Evolutionary conservation across 495 filamentous ascomycete genomes (phyloP).

Genomic region (Tetracladium marchalianum): DNA sequence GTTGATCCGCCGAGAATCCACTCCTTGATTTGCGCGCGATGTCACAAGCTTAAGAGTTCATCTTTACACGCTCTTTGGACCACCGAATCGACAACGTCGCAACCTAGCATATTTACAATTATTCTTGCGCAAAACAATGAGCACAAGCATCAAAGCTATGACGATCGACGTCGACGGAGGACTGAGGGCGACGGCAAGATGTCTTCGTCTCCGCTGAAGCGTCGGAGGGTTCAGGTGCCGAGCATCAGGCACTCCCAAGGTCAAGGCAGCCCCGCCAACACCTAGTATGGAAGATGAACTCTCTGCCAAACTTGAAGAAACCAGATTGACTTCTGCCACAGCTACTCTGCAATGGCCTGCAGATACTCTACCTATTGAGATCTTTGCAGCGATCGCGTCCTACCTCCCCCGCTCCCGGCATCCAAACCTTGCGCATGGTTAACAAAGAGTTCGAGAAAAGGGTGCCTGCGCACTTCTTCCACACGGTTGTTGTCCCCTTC

Average conservation of each 20-base stretch:
- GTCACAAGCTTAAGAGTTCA: too few species aligned
- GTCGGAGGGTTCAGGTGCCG: neutral
- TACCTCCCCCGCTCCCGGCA: slow-evolving; percentile 36
- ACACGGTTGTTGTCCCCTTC: slow-evolving; percentile 43
- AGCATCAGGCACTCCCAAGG: slow-evolving; percentile 5
- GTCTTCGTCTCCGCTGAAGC: slow-evolving; percentile 9
- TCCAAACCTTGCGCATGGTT: slow-evolving; percentile 42
- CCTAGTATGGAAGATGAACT: neutral
- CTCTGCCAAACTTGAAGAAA: neutral
- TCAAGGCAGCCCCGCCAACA: neutral
- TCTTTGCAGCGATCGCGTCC: slow-evolving; percentile 34
- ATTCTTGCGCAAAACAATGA: too few species aligned
- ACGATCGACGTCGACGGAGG: too few species aligned
- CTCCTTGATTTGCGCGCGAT: too few species aligned
- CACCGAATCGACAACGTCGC: too few species aligned
- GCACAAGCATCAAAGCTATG: too few species aligned
- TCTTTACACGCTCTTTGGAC: too few species aligned
- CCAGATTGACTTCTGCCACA: neutral
- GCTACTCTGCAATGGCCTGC: slow-evolving; percentile 26
- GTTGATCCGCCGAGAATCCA: too few species aligned
- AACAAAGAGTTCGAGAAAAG: slow-evolving; percentile 40
- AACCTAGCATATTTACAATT: too few species aligned
- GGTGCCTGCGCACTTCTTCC: slow-evolving; percentile 35
- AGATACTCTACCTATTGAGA: slow-evolving; percentile 34
- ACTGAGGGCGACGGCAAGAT: neutral